Evolutionary conservation across 1,139 yeast species (phyloP).

Genomic region (Taiozyma sp.): DNA sequence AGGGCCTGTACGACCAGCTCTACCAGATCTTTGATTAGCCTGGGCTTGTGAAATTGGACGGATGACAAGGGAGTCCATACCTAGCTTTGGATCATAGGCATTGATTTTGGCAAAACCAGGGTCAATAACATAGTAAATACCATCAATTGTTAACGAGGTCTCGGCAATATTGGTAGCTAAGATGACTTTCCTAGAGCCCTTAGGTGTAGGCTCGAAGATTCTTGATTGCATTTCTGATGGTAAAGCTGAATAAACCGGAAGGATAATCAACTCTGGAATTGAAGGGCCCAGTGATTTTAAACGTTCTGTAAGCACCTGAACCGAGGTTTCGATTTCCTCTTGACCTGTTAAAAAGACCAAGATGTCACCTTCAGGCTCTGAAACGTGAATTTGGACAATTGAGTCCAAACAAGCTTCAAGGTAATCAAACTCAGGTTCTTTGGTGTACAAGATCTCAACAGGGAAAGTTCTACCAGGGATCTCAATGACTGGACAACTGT

Average conservation of each 20-base stretch:
- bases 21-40: conserved; percentile 92
- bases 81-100: conserved; percentile 75
- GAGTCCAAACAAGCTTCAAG: conserved; percentile 76
- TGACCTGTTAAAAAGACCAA: conserved; percentile 85
- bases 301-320: conserved; percentile 66
- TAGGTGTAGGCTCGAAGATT: conserved; percentile 87
- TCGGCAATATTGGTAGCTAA: conserved; percentile 96
- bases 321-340: conserved; percentile 88
- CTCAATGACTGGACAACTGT: conserved; percentile 69
- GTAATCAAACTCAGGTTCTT: conserved; percentile 82
- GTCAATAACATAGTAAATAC: conserved; percentile 83
- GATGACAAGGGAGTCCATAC: conserved; percentile 85
- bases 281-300: conserved; percentile 61
- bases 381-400: conserved; percentile 73
- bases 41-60: conserved; percentile 90
- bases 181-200: conserved; percentile 75
- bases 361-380: conserved; percentile 78
- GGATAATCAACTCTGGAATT: conserved; percentile 59
- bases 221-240: conserved; percentile 78
- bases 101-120: conserved; percentile 92
- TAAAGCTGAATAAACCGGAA: conserved; percentile 91
- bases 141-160: conserved; percentile 92
- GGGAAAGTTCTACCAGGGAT: conserved; percentile 92
- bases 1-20: conserved; percentile 97
- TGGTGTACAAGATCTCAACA: conserved; percentile 72